A percentile compares a stretch with the other conserved stretches of the same genome.
phyloP scores from a whole-genome alignment of 2,329 filamentous ascomycete species.

The Aspergillus floridensis region DNA sequence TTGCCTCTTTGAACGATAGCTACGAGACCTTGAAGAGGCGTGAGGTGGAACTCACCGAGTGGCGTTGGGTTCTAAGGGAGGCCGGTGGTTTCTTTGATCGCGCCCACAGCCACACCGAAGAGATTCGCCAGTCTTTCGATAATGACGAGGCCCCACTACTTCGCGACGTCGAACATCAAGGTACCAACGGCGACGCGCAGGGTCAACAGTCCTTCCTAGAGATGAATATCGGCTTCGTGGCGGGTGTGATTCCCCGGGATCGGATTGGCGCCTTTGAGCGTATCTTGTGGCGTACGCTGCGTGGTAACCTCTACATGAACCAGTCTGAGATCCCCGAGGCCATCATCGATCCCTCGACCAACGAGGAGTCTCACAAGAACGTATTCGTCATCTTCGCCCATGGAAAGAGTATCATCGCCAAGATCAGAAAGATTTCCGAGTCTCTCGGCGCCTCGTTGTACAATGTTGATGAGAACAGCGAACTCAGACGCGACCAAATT shows the following conservation, averaged over 20 bases:
- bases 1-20: slow-evolving; percentile 91
- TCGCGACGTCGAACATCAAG: slow-evolving; percentile 85
- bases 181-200: slow-evolving; percentile 61
- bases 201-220: slow-evolving; percentile 86
- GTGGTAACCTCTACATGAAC: slow-evolving; percentile 99
- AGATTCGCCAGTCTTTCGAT: slow-evolving; percentile 83
- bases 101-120: slow-evolving; percentile 92
- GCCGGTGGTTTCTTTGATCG: slow-evolving; percentile 96
- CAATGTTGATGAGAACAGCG: slow-evolving; percentile 95
- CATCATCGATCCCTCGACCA: slow-evolving; percentile 85
- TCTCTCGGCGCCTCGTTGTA: slow-evolving; percentile 95
- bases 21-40: slow-evolving; percentile 98
- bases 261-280: slow-evolving; percentile 93
- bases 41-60: slow-evolving; percentile 94
- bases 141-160: slow-evolving; percentile 92
- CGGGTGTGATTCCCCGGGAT: slow-evolving; percentile 90
- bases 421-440: slow-evolving; percentile 98
- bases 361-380: slow-evolving; percentile 92
- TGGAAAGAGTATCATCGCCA: slow-evolving; percentile 95
- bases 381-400: slow-evolving; percentile 99
- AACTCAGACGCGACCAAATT: slow-evolving; percentile 90
- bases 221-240: slow-evolving; percentile 98
- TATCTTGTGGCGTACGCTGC: slow-evolving; percentile 94
- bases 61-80: slow-evolving; percentile 96
- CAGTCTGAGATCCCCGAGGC: slow-evolving; percentile 96